Conservation (phyloP, 2,329 filamentous ascomycete species). For the Furcasterigmium sp. region DNA sequence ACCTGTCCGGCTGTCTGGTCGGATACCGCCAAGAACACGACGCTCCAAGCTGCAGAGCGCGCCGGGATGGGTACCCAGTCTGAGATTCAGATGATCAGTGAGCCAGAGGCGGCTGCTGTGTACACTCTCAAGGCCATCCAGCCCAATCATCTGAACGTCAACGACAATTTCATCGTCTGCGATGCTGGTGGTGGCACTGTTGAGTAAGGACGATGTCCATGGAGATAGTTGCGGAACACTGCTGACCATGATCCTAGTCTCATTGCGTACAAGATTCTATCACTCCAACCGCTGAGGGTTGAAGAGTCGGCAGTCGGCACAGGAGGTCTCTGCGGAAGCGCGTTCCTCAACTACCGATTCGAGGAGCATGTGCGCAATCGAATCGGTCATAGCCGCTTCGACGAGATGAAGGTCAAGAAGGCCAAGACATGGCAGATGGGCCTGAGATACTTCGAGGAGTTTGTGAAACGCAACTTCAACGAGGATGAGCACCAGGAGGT, state of each 20-base stretch:
- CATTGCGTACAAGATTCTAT: conserved; percentile 77
- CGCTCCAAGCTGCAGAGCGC: conserved; percentile 68
- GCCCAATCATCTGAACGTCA: conserved; percentile 65
- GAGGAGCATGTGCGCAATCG: conserved; percentile 68
- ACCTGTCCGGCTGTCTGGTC: conserved; percentile 83
- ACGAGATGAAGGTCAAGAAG: conserved; percentile 73
- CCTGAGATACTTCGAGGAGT: conserved; percentile 75
- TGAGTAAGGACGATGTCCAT: conserved; percentile 42
- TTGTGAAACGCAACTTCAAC: conserved; percentile 79
- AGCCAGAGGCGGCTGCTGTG: conserved; percentile 74
- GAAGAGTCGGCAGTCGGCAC: conserved; percentile 78
- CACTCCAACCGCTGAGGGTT: conserved; percentile 64
- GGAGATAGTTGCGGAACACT: background rate
- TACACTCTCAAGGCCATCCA: conserved; percentile 77
- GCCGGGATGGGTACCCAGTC: conserved; percentile 70
- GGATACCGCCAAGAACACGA: conserved; percentile 80
- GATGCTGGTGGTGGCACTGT: conserved; percentile 62
- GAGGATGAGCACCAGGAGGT: conserved; percentile 73
- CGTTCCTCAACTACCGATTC: conserved; percentile 75
- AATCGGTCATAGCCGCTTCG: conserved; percentile 62
- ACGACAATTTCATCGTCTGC: conserved; percentile 60
- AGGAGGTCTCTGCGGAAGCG: conserved; percentile 71
- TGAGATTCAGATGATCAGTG: conserved; percentile 73
- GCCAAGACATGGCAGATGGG: conserved; percentile 77
- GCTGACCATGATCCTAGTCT: conserved; percentile 29